Conservation (phyloP, 306 rosid species). For the Vicia villosa region DNA sequence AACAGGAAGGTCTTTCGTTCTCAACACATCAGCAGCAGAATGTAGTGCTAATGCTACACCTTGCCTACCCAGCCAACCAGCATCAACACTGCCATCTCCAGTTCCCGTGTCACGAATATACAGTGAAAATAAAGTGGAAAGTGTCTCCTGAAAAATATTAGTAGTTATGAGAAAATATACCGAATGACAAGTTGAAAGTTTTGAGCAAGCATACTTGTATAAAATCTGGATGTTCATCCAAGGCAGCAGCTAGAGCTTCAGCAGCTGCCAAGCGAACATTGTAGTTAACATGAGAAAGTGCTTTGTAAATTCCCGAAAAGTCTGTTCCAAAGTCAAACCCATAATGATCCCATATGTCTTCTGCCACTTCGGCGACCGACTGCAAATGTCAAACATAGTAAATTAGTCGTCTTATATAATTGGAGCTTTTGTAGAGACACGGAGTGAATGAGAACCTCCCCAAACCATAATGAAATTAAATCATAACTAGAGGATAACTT, state of each 20-base stretch:
- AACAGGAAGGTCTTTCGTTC: slow-evolving; percentile 92
- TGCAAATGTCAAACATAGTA: slow-evolving; percentile 40
- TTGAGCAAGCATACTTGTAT: slow-evolving; percentile 69
- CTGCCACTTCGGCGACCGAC: slow-evolving; percentile 92
- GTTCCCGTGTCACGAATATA: slow-evolving; percentile 75
- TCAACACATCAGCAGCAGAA: slow-evolving; percentile 90
- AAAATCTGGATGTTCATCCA: slow-evolving; percentile 89
- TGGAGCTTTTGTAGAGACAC: neutral
- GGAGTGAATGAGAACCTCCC: neutral
- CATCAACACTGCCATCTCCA: slow-evolving; percentile 66
- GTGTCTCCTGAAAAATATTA: slow-evolving; percentile 71
- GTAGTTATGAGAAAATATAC: slow-evolving; percentile 29
- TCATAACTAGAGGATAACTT: neutral
- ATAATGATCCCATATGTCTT: slow-evolving; percentile 96
- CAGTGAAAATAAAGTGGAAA: slow-evolving; percentile 82
- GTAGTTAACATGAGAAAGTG: slow-evolving; percentile 79
- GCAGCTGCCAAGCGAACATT: slow-evolving; percentile 90
- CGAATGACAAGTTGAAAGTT: slow-evolving; percentile 1
- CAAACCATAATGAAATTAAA: neutral
- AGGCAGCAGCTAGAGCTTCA: slow-evolving; percentile 91
- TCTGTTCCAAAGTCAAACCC: slow-evolving; percentile 90
- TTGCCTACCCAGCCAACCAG: slow-evolving; percentile 95
- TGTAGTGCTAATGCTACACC: slow-evolving; percentile 89
- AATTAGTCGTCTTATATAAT: slow-evolving; percentile 10
- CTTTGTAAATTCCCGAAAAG: slow-evolving; percentile 84